A percentile compares a stretch with the other conserved stretches of the same genome.
phyloP scores from a whole-genome alignment of 352 stramenopile genomes.

The Pythium guiyangense region DNA sequence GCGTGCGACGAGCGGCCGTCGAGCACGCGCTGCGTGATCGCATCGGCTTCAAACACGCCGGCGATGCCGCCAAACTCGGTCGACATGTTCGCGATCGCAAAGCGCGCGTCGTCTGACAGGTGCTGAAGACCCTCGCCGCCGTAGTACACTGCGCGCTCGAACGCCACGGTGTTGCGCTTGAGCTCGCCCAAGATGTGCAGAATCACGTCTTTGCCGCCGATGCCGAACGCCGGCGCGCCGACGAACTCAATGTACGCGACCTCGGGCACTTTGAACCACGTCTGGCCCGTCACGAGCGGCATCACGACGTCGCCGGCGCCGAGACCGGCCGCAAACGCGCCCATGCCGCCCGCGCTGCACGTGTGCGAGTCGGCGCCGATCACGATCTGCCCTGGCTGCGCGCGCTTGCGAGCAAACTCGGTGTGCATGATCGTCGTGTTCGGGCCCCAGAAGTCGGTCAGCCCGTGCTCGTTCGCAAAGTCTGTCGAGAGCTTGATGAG shows the following conservation, averaged over 20 bases:
- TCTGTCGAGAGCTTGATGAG: slow-evolving; percentile 84
- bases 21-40: slow-evolving; percentile 71
- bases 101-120: slow-evolving; percentile 76
- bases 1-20: slow-evolving; percentile 67
- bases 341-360: slow-evolving; percentile 73
- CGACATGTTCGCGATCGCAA: slow-evolving; percentile 85
- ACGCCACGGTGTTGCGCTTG: slow-evolving; percentile 85
- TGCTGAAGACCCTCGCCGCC: slow-evolving; percentile 61
- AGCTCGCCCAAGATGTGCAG: slow-evolving; percentile 79
- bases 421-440: slow-evolving; percentile 88
- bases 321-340: slow-evolving; percentile 77
- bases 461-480: slow-evolving; percentile 71
- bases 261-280: slow-evolving; percentile 86
- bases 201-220: slow-evolving; percentile 87
- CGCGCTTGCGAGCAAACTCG: slow-evolving; percentile 82
- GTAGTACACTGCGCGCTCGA: slow-evolving; percentile 72
- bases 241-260: slow-evolving; percentile 82
- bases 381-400: slow-evolving; percentile 80
- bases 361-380: slow-evolving; percentile 80
- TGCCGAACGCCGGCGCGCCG: slow-evolving; percentile 54
- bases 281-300: slow-evolving; percentile 82
- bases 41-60: slow-evolving; percentile 76
- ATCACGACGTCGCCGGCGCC: slow-evolving; percentile 80
- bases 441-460: slow-evolving; percentile 82
- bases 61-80: slow-evolving; percentile 84